Base-by-base conservation (phyloP, 108 stramenopile species). In the Cyclotella choctawhatcheeana region DNA sequence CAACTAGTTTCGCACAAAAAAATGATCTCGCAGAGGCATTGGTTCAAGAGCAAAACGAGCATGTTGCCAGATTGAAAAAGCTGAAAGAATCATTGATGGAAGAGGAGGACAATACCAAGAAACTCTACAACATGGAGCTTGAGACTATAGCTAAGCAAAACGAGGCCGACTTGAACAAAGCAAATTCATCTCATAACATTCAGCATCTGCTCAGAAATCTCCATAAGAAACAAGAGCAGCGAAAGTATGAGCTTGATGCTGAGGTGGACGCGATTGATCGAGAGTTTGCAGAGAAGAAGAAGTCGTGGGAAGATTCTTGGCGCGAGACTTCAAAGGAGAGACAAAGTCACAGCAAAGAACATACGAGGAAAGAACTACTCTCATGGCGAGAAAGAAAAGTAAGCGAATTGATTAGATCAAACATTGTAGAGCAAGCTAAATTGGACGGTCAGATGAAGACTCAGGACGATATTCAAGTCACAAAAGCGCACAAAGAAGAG, bases 81-180 rank as follows among this genome's bases (percentile, higher is more conserved):
- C 47, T 81, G 13, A 81, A 74, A 58, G 62, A 58, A 0, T 45
- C n/a, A 0, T 45, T 74, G 3, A 56, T 53, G 0, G 47, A 65
- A 69, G 68, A 81, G 5, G 72, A 81, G 33, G 79, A 64, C 21
- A 34, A 61, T n/a, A 22, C 52, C 30, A 81, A 64, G 45, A 81
- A 69, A 52, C 35, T 58, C 24, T 56, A 67, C 3, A 31, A 40
- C 21, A 32, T 59, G 58, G 68, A 74, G 33, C 26, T 58, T 0
- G 50, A 74, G 5, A 51, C 64, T 16, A 33, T 74, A 27, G 20
- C 13, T 0, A 73, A 69, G 27, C 58, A 81, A 14, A 63, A 74
- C n/a, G 48, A 73, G 12, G 63, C 54, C 1, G 35, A 54, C n/a
- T 5, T 81, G 40, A 35, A 44, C 63, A 74, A 74, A 45, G 7